A percentile compares a stretch with the other conserved stretches of the same genome.
These are phyloP conservation scores for Hylodesmum podocarpum DNA, from an alignment of 306 rosid species.

Conservation along the genomic window DNA sequence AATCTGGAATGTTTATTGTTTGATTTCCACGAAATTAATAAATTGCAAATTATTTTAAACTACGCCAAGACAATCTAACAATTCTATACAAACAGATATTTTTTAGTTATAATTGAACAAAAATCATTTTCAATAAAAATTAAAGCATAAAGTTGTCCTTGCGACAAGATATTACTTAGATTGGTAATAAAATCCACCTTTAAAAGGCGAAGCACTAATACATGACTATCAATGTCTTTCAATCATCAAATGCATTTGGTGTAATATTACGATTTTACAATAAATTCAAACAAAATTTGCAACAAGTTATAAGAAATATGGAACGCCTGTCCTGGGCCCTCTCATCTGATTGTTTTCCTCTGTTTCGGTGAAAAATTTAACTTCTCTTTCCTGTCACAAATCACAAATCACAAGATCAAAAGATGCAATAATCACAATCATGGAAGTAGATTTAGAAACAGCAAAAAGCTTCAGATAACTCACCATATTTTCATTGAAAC, in stretches of 20 bases:
- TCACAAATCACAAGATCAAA: slow-evolving; percentile 5
- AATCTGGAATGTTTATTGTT: too few relatives aligned
- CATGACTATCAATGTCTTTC: slow-evolving; percentile 39
- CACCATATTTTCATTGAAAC: slow-evolving; percentile 91
- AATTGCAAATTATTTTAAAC: too few relatives aligned
- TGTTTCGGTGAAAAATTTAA: slow-evolving; percentile 89
- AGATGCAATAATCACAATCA: background rate
- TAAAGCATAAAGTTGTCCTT: background rate
- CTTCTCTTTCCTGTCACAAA: slow-evolving; percentile 82
- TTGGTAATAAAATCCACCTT: slow-evolving; percentile 37
- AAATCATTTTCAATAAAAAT: background rate
- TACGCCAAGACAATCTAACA: background rate
- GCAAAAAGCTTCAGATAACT: slow-evolving; percentile 18
- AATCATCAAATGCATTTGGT: slow-evolving; percentile 29
- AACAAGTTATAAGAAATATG: slow-evolving; percentile 73
- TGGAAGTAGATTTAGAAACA: background rate
- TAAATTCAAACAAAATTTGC: slow-evolving; percentile 37
- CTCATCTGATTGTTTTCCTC: slow-evolving; percentile 98
- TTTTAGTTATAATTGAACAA: background rate
- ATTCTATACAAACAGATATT: background rate
- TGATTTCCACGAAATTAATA: background rate
- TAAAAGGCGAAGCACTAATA: slow-evolving; percentile 5
- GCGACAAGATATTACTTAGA: background rate
- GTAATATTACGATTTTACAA: slow-evolving; percentile 50
- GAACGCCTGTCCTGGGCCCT: slow-evolving; percentile 94